phyloP scores from a whole-genome alignment of 805 yeast species.

The Teunomyces kruisii region DNA sequence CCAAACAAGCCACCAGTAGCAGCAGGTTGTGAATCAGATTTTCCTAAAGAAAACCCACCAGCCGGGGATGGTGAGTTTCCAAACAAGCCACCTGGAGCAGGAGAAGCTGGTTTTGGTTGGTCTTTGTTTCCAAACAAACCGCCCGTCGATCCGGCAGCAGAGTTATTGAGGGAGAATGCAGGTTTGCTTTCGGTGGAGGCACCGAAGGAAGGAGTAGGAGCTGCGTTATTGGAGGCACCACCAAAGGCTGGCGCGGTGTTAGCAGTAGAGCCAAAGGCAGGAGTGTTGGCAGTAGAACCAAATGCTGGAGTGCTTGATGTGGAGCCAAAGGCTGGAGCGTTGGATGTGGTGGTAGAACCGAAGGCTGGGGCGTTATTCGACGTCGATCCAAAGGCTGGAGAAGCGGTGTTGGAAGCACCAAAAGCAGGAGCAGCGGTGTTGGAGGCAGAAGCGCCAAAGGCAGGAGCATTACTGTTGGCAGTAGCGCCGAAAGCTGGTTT shows the following conservation, averaged over 20 bases:
- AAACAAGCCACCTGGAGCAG: neutral
- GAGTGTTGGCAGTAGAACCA: neutral
- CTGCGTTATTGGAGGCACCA: neutral
- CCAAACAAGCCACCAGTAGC: constrained; percentile 11
- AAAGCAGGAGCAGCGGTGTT: neutral
- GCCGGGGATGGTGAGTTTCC: neutral
- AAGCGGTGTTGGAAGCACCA: neutral
- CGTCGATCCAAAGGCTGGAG: constrained; percentile 1
- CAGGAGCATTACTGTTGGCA: neutral
- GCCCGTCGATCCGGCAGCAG: constrained; percentile 7
- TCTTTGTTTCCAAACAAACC: constrained; percentile 15
- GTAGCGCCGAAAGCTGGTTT: too few species aligned
- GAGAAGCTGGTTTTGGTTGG: constrained; percentile 2
- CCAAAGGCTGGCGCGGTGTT: neutral
- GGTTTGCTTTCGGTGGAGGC: constrained; percentile 5
- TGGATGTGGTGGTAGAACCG: neutral
- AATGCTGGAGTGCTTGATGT: neutral
- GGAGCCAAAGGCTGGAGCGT: neutral
- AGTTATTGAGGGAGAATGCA: constrained; percentile 9
- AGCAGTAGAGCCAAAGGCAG: neutral
- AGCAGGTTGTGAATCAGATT: constrained; percentile 6
- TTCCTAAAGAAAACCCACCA: neutral
- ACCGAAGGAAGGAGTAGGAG: neutral
- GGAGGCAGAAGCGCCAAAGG: constrained; percentile 1
- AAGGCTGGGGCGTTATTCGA: constrained; percentile 1